Evolutionary conservation across 1,284 basidiomycete species (phyloP).

Genomic region (Spongispora temasekensis): DNA sequence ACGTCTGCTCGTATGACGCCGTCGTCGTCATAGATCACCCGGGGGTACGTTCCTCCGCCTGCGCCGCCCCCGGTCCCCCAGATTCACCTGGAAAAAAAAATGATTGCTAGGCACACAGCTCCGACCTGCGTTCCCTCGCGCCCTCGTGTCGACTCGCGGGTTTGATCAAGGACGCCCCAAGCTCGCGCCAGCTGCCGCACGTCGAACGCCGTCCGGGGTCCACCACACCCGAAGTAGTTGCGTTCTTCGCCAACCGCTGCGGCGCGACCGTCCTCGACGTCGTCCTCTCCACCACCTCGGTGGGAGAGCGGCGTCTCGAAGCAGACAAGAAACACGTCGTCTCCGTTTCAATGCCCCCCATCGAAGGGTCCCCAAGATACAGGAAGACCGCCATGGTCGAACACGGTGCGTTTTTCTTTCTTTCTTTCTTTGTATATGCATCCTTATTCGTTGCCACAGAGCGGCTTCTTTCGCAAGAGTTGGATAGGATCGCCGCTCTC

Average conservation of each 20-base stretch:
- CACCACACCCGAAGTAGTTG: conserved; percentile 37
- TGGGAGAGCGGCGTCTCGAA: conserved; percentile 33
- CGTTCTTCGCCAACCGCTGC: conserved; percentile 52
- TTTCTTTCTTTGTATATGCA: not conserved
- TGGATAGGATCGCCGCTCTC: conserved; percentile 47
- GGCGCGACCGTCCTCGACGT: conserved; percentile 46
- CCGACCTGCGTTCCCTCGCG: conserved; percentile 62
- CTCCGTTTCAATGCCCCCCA: conserved; percentile 52
- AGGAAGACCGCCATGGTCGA: conserved; percentile 50
- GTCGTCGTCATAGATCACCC: conserved; percentile 67
- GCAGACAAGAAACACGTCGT: conserved; percentile 55
- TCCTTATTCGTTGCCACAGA: conserved; percentile 39
- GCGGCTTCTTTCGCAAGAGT: conserved; percentile 45
- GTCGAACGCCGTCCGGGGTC: conserved; percentile 38
- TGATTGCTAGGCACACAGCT: conserved; percentile 58
- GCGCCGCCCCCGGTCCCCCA: not conserved
- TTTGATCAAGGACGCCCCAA: conserved; percentile 48
- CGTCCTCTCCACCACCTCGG: conserved; percentile 40
- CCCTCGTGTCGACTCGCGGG: conserved; percentile 50
- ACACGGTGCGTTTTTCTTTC: conserved; percentile 50
- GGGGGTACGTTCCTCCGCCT: conserved; percentile 49
- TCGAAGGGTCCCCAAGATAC: conserved; percentile 43
- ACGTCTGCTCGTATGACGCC: conserved; percentile 63
- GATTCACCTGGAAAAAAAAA: not conserved
- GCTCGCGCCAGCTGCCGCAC: conserved; percentile 64